Evolutionary conservation across 306 rosid species (phyloP).

Genomic region (Pyrus bretschneideri): DNA sequence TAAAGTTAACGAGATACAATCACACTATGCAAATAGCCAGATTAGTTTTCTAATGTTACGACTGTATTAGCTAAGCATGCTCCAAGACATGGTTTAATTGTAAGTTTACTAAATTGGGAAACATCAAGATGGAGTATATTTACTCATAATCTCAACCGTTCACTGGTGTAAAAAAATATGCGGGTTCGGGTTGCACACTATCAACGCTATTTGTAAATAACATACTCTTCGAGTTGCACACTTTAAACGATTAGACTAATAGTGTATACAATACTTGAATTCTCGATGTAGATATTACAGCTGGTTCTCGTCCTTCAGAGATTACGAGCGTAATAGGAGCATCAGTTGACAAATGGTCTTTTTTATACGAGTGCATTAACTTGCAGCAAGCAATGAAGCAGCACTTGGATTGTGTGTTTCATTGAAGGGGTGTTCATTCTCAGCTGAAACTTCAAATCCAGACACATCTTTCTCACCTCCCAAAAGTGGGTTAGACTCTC

Average conservation of each 20-base stretch:
- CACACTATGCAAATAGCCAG: not conserved
- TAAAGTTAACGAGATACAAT: not conserved
- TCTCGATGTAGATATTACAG: not conserved
- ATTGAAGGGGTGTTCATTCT: slow-evolving; percentile 66
- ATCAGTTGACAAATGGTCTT: not conserved
- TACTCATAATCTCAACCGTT: not conserved
- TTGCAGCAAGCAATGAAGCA: slow-evolving; percentile 47
- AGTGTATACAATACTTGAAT: not conserved
- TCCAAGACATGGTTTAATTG: not conserved
- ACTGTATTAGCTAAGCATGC: no score
- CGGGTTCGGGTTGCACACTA: not conserved
- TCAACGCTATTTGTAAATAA: not conserved
- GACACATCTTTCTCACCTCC: slow-evolving; percentile 26
- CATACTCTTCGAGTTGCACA: not conserved
- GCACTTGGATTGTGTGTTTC: slow-evolving; percentile 29
- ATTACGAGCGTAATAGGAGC: not conserved
- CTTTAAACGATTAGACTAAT: not conserved
- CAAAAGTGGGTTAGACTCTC: slow-evolving; percentile 46
- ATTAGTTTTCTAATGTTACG: not conserved
- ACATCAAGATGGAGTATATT: not conserved
- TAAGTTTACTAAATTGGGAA: not conserved
- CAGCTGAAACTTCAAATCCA: slow-evolving; percentile 15
- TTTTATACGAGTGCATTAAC: not conserved
- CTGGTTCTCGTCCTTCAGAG: not conserved
- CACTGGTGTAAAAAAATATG: not conserved